Evolutionary conservation across 1,139 yeast genomes (phyloP).

Genomic region (Scheffersomyces titani): DNA sequence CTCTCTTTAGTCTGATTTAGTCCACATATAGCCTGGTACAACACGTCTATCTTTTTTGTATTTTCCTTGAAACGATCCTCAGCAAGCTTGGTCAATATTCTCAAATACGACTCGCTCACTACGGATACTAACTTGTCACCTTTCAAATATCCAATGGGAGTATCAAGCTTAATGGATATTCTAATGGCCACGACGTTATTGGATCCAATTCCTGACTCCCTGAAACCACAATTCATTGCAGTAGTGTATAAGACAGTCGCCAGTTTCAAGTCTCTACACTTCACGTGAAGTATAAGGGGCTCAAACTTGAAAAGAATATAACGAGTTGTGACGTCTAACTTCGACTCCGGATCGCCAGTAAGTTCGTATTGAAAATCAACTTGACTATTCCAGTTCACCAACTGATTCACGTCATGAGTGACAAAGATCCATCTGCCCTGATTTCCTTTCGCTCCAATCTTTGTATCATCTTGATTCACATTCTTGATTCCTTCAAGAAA

Average conservation of each 20-base stretch:
- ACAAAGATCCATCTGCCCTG: slow-evolving; percentile 88
- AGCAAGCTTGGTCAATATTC: slow-evolving; percentile 50
- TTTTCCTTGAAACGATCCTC: slow-evolving; percentile 66
- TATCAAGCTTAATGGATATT: slow-evolving; percentile 67
- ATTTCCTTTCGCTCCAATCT: slow-evolving; percentile 82
- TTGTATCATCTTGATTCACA: slow-evolving; percentile 21
- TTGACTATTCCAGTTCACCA: slow-evolving; percentile 53
- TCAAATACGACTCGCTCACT: slow-evolving; percentile 52
- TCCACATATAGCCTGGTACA: slow-evolving; percentile 43
- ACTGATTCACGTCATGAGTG: slow-evolving; percentile 58
- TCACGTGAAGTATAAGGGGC: slow-evolving; percentile 81
- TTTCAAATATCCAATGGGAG: slow-evolving; percentile 64
- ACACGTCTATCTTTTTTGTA: slow-evolving; percentile 50
- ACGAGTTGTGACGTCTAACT: slow-evolving; percentile 32
- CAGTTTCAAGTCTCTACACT: slow-evolving; percentile 60
- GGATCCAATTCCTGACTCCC: slow-evolving; percentile 85
- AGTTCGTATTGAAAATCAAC: slow-evolving; percentile 25
- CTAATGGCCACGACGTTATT: slow-evolving; percentile 79
- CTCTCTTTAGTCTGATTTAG: slow-evolving; percentile 16
- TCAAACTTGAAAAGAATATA: slow-evolving; percentile 76
- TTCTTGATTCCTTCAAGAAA: slow-evolving; percentile 65
- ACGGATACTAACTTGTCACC: slow-evolving; percentile 30
- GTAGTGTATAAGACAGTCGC: slow-evolving; percentile 66
- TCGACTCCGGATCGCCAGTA: background rate
- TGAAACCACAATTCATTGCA: slow-evolving; percentile 83